Evolutionary conservation across 495 filamentous ascomycete species (phyloP).

Genomic region (Penicillium odoratum): DNA sequence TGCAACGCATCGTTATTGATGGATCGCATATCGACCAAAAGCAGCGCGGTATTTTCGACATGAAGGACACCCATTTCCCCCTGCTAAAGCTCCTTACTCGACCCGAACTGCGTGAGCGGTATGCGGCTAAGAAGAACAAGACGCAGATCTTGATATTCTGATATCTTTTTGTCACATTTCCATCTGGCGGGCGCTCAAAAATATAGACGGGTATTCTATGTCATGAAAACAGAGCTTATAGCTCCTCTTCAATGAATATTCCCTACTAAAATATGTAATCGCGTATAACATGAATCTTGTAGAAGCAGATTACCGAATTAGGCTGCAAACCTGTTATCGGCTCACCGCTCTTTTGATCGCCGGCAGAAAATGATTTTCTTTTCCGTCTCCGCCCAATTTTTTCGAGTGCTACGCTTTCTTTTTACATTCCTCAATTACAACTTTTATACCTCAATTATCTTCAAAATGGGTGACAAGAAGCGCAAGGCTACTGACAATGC

Average conservation of each 20-base stretch:
- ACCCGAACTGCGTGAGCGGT: constrained; percentile 67
- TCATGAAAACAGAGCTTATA: not conserved
- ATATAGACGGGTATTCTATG: not conserved
- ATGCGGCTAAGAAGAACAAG: constrained; percentile 43
- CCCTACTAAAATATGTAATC: not conserved
- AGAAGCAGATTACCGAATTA: not conserved
- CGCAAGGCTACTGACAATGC: constrained; percentile 41
- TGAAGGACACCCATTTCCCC: constrained; percentile 82
- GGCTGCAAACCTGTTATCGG: not conserved
- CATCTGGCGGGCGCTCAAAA: constrained; percentile 9
- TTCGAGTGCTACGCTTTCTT: constrained; percentile 20
- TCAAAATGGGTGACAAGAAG: constrained; percentile 46
- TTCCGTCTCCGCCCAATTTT: constrained; percentile 32
- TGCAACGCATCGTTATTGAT: constrained; percentile 83
- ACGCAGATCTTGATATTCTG: constrained; percentile 45
- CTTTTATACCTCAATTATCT: not conserved
- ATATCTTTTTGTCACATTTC: constrained; percentile 7
- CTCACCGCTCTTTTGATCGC: constrained; percentile 21
- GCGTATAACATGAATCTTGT: not conserved
- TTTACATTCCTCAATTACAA: constrained; percentile 1
- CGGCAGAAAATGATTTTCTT: constrained; percentile 30
- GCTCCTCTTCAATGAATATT: not conserved
- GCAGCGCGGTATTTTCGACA: constrained; percentile 87
- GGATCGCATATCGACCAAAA: constrained; percentile 89
- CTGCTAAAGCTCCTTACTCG: constrained; percentile 67